phyloP scores from a whole-genome alignment of 306 rosid species.

The Corylus heterophylla region DNA sequence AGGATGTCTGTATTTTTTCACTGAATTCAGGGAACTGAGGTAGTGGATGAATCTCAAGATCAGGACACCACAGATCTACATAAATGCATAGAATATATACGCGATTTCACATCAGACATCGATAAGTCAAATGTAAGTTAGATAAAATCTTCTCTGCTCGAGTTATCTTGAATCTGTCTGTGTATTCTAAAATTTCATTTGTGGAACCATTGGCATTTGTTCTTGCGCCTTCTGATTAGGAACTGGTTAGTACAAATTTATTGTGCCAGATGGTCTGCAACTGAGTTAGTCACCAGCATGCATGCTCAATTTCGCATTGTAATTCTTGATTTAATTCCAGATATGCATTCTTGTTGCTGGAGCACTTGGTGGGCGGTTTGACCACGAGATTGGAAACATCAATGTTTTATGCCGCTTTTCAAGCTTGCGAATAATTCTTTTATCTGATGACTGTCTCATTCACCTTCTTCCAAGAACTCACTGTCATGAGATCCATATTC shows the following conservation, averaged over 20 bases:
- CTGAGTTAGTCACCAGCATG: constrained; percentile 9
- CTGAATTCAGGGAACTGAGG: constrained; percentile 70
- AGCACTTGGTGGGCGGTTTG: constrained; percentile 98
- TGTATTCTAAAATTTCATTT: not conserved
- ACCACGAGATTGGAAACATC: constrained; percentile 92
- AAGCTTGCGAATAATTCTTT: constrained; percentile 59
- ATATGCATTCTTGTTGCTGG: constrained; percentile 83
- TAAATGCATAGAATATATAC: constrained; percentile 68
- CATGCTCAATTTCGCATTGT: constrained; percentile 5
- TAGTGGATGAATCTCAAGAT: constrained; percentile 80
- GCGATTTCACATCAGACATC: constrained; percentile 41
- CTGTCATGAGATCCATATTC: constrained; percentile 66
- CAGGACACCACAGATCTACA: constrained; percentile 95
- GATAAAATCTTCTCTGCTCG: constrained; percentile 3
- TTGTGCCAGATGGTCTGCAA: not conserved
- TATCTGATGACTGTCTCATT: constrained; percentile 84
- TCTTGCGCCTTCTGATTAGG: not conserved
- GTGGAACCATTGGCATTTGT: not conserved
- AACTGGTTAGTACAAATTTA: not conserved
- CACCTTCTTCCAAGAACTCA: constrained; percentile 77
- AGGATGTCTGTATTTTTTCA: constrained; percentile 34
- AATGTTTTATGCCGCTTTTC: constrained; percentile 80
- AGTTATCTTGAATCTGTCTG: not conserved
- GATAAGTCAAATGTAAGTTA: constrained; percentile 69
- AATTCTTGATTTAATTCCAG: constrained; percentile 43